Percentiles rank a stretch among this genome's conserved stretches.
These are phyloP conservation scores for Ephemerocybe angulata DNA, from an alignment of 768 basidiomycete species.

Conservation along the genomic window DNA sequence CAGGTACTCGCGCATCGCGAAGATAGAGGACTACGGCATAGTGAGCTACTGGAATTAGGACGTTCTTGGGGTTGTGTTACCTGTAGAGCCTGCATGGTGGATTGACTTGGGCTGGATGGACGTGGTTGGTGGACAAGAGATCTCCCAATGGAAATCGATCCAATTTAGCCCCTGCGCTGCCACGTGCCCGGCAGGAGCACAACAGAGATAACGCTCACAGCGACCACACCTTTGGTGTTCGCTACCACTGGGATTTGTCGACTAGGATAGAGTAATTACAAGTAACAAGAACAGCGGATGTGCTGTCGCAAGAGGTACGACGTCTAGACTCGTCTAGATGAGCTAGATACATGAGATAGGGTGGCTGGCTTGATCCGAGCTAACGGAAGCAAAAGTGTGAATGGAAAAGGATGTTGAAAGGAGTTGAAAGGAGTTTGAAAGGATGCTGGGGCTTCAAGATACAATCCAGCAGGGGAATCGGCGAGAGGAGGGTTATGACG, in stretches of 20 bases:
- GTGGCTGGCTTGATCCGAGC: slow-evolving; percentile 4
- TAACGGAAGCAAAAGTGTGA: slow-evolving; percentile 2
- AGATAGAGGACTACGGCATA: slow-evolving; percentile 73
- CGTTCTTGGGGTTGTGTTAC: slow-evolving; percentile 17
- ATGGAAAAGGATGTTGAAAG: neutral
- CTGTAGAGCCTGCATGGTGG: slow-evolving; percentile 41
- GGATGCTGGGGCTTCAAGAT: no score
- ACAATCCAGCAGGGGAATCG: no score
- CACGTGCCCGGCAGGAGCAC: slow-evolving; percentile 2
- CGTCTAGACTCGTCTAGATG: neutral
- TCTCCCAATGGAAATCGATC: slow-evolving; percentile 27
- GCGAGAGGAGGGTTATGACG: neutral
- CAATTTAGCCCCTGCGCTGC: slow-evolving; percentile 11
- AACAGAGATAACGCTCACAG: neutral
- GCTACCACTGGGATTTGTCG: no score
- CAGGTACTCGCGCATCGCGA: slow-evolving; percentile 92
- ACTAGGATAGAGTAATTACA: neutral
- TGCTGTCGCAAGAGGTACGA: neutral
- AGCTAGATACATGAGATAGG: slow-evolving; percentile 8
- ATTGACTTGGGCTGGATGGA: slow-evolving; percentile 12
- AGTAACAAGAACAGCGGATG: neutral
- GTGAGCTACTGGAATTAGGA: slow-evolving; percentile 2
- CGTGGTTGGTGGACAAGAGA: slow-evolving; percentile 17
- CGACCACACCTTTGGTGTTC: neutral
- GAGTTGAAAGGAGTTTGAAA: neutral